Evolutionary conservation across 306 rosid genomes (phyloP).

Genomic region (Sphenostylis stenocarpa): DNA sequence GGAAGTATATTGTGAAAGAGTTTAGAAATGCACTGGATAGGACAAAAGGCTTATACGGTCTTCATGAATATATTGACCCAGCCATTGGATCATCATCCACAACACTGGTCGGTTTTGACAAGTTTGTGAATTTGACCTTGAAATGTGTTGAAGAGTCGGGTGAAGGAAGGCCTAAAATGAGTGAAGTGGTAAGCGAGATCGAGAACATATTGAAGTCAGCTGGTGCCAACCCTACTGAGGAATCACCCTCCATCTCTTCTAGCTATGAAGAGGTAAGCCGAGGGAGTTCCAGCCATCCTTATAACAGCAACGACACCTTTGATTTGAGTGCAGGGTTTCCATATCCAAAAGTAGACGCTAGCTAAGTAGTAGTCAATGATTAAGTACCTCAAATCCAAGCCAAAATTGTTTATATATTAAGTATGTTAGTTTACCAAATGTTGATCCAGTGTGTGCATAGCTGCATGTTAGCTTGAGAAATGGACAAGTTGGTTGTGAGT

Average conservation of each 20-base stretch:
- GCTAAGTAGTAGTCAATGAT: not conserved
- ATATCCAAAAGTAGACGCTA: slow-evolving; percentile 23
- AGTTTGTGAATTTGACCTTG: slow-evolving; percentile 52
- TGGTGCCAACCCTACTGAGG: slow-evolving; percentile 39
- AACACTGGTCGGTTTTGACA: slow-evolving; percentile 41
- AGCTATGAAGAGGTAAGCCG: slow-evolving; percentile 42
- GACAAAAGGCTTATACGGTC: slow-evolving; percentile 36
- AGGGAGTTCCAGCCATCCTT: slow-evolving; percentile 42
- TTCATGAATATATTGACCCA: slow-evolving; percentile 47
- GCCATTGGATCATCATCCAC: slow-evolving; percentile 33
- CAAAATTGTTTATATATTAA: not conserved
- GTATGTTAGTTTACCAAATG: not conserved
- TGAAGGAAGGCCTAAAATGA: slow-evolving; percentile 57
- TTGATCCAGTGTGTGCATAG: not conserved
- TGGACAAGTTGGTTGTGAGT: not conserved
- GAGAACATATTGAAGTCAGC: slow-evolving; percentile 48
- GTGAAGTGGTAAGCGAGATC: slow-evolving; percentile 55
- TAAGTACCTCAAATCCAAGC: not conserved
- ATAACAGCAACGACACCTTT: slow-evolving; percentile 10
- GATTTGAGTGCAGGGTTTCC: slow-evolving; percentile 35
- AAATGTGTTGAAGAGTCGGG: slow-evolving; percentile 49
- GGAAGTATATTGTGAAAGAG: slow-evolving; percentile 57
- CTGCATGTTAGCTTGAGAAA: no score
- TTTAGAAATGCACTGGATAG: slow-evolving; percentile 37
- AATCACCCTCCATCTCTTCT: slow-evolving; percentile 44